phyloP scores from a whole-genome alignment of 106 monocot genomes.

The Apostasia shenzhenica region DNA sequence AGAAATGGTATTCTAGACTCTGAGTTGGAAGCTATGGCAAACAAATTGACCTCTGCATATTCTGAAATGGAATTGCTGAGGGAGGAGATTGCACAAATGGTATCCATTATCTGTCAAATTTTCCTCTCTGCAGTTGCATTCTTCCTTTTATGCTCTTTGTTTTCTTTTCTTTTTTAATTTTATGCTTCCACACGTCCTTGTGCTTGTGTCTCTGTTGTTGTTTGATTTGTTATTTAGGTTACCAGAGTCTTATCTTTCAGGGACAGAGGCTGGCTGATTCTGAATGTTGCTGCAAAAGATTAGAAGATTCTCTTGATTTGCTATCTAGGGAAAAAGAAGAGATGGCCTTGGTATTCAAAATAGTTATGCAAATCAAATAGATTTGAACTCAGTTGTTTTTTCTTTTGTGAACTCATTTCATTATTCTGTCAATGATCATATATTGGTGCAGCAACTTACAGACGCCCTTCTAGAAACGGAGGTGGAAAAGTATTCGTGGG shows the following conservation, averaged over 20 bases:
- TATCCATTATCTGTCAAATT: conserved; percentile 5
- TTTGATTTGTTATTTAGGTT: neutral
- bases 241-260: conserved; percentile 27
- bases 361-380: neutral
- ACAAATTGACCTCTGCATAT: conserved; percentile 34
- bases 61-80: conserved; percentile 44
- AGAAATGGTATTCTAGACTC: conserved; percentile 22
- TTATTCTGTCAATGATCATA: neutral
- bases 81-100: conserved; percentile 47
- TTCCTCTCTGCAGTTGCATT: neutral
- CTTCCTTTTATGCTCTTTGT: neutral
- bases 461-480: conserved; percentile 84
- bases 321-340: conserved; percentile 76
- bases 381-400: neutral
- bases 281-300: conserved; percentile 28
- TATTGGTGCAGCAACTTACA: conserved; percentile 66
- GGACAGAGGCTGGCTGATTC: conserved; percentile 35
- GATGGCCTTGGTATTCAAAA: conserved; percentile 57
- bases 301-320: conserved; percentile 41
- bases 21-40: conserved; percentile 40
- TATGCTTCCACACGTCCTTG: neutral
- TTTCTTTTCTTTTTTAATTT: neutral
- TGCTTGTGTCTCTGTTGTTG: neutral
- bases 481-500: conserved; percentile 56
- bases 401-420: neutral